Percentiles rank a stretch among this genome's conserved stretches.
Evolutionary conservation across 2,329 filamentous ascomycete species (phyloP).

Genomic region (Fusarium temperatum): DNA sequence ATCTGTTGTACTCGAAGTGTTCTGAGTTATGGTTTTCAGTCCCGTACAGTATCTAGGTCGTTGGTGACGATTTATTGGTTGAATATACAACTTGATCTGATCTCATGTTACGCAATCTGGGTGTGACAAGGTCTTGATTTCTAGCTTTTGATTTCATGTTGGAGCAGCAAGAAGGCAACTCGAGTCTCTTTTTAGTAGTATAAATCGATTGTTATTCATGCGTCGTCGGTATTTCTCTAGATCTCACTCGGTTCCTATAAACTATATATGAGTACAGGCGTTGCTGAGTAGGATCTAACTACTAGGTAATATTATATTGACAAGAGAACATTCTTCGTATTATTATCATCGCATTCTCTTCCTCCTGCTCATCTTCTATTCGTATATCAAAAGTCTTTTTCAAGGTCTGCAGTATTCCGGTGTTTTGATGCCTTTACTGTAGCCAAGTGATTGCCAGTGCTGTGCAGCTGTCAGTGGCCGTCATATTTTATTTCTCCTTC

Average conservation of each 20-base stretch:
- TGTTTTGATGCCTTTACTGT: neutral
- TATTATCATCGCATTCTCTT: neutral
- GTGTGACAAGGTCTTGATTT: neutral
- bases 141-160: neutral
- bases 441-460: slow-evolving; percentile 8
- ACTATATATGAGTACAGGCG: neutral
- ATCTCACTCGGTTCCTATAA: neutral
- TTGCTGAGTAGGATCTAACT: neutral
- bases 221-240: neutral
- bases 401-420: neutral
- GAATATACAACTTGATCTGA: neutral
- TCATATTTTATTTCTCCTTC: neutral
- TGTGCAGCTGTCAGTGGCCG: slow-evolving; percentile 6
- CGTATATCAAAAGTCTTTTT: neutral
- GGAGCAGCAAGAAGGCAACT: neutral
- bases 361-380: neutral
- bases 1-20: neutral
- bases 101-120: neutral
- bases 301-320: neutral
- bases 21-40: neutral
- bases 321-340: neutral
- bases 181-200: neutral
- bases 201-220: neutral
- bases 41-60: neutral
- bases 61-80: neutral